phyloP scores from a whole-genome alignment of 1,284 basidiomycete species.

The Sanghuangporus baumii region DNA sequence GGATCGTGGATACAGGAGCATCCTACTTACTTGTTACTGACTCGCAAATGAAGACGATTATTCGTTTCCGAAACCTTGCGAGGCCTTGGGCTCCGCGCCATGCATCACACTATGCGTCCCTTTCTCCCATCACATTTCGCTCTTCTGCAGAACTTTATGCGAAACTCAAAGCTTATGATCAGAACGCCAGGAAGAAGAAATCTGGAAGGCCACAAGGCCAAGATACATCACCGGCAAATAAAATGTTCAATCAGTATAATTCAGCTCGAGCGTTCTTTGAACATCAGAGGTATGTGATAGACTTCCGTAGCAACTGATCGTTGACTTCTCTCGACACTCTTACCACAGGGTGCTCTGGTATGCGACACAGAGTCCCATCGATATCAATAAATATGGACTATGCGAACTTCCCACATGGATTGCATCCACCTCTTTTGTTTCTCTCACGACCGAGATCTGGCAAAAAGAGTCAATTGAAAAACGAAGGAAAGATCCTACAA shows the following conservation, averaged over 20 bases:
- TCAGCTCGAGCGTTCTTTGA: constrained; percentile 28
- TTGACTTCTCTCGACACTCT: not conserved
- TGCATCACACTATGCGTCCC: constrained; percentile 25
- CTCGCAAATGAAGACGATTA: constrained; percentile 12
- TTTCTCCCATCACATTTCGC: constrained; percentile 30
- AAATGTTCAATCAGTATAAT: constrained; percentile 20
- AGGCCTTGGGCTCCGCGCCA: constrained; percentile 5
- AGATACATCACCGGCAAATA: constrained; percentile 29
- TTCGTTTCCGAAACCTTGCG: constrained; percentile 8
- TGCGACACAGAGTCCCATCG: constrained; percentile 13
- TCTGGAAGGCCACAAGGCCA: constrained; percentile 21
- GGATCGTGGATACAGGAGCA: constrained; percentile 29
- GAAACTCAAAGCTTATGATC: constrained; percentile 25
- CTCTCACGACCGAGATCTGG: constrained; percentile 30
- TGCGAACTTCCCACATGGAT: constrained; percentile 20
- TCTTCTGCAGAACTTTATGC: constrained; percentile 21
- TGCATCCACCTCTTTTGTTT: constrained; percentile 21
- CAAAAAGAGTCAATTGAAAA: constrained; percentile 20
- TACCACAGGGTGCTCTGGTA: constrained; percentile 15
- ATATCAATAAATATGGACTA: constrained; percentile 23
- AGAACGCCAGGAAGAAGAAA: constrained; percentile 20
- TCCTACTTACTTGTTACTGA: constrained; percentile 29
- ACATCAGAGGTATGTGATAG: constrained; percentile 26
- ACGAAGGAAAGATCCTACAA: constrained; percentile 24
- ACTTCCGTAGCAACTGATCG: not conserved